Evolutionary conservation across 352 stramenopile genomes (phyloP).

Genomic region (Phytopythium vexans): DNA sequence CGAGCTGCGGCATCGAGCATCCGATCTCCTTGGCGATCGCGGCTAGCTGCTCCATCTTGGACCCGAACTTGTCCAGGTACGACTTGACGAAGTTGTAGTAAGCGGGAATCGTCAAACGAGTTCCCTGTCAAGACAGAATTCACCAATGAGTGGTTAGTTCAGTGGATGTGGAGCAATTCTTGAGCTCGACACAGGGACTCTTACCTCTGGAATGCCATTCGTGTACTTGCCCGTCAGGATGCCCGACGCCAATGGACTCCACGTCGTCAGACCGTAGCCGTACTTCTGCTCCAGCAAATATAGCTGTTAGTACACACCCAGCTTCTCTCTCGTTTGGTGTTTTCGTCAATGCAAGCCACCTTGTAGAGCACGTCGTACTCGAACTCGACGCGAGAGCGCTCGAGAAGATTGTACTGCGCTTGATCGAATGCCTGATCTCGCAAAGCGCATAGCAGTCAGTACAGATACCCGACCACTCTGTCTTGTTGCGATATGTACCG

Average conservation of each 20-base stretch:
- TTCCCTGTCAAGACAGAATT: no score
- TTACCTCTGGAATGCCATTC: slow-evolving; percentile 1
- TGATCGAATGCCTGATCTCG: slow-evolving; percentile 38
- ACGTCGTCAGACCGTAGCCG: no score
- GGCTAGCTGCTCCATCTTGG: slow-evolving; percentile 27
- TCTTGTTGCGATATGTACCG: slow-evolving; percentile 1
- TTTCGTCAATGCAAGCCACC: no score
- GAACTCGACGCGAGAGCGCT: slow-evolving; percentile 58
- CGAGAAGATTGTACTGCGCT: slow-evolving; percentile 62
- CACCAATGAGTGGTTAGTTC: no score
- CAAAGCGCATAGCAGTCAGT: not conserved
- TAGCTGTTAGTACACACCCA: no score
- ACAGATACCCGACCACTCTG: not conserved
- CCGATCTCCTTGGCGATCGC: slow-evolving; percentile 30
- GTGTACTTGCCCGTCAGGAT: not conserved
- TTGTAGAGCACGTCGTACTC: slow-evolving; percentile 54
- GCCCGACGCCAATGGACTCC: not conserved
- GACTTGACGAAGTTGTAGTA: no score
- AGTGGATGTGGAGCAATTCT: no score
- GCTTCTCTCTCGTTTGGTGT: no score
- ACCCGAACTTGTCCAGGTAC: no score
- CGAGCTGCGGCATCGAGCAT: slow-evolving; percentile 40
- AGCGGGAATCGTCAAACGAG: no score
- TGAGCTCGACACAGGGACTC: no score
- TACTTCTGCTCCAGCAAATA: no score